Conservation (phyloP, 2,329 filamentous ascomycete genomes). For the Apiospora saccharicola region DNA sequence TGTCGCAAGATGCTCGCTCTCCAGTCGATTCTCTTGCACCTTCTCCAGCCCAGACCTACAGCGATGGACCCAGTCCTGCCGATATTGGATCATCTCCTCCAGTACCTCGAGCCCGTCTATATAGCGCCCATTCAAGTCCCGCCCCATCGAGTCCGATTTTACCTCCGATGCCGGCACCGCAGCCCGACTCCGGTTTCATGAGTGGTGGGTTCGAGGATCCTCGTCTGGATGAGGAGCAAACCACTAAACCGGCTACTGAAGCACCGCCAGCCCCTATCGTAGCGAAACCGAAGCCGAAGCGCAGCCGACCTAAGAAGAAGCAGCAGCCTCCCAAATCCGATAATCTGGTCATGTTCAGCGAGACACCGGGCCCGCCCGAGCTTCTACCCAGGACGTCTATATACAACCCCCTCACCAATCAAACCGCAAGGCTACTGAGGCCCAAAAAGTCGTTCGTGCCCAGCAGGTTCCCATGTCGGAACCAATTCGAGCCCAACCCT, state of each 20-base stretch:
- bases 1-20: constrained; percentile 60
- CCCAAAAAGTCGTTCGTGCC: neutral
- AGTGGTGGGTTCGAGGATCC: constrained; percentile 76
- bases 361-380: constrained; percentile 53
- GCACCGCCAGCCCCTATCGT: constrained; percentile 38
- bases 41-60: constrained; percentile 57
- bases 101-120: constrained; percentile 68
- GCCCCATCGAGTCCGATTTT: constrained; percentile 82
- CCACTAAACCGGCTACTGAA: constrained; percentile 49
- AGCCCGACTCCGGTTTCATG: constrained; percentile 84
- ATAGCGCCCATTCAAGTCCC: constrained; percentile 62
- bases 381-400: constrained; percentile 51
- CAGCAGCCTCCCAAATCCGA: constrained; percentile 31
- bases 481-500: neutral
- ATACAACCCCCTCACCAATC: constrained; percentile 42
- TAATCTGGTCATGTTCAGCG: constrained; percentile 36
- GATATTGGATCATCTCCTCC: constrained; percentile 93
- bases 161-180: constrained; percentile 67
- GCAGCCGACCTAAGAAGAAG: constrained; percentile 42
- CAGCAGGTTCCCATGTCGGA: constrained; percentile 7
- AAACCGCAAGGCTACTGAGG: neutral
- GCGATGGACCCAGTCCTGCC: constrained; percentile 72
- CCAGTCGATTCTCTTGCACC: constrained; percentile 59
- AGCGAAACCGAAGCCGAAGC: constrained; percentile 46
- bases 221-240: constrained; percentile 66